These are phyloP conservation scores for Eudorina sp. DNA, from an alignment of 139 green algal genomes.

Conservation along the genomic window DNA sequence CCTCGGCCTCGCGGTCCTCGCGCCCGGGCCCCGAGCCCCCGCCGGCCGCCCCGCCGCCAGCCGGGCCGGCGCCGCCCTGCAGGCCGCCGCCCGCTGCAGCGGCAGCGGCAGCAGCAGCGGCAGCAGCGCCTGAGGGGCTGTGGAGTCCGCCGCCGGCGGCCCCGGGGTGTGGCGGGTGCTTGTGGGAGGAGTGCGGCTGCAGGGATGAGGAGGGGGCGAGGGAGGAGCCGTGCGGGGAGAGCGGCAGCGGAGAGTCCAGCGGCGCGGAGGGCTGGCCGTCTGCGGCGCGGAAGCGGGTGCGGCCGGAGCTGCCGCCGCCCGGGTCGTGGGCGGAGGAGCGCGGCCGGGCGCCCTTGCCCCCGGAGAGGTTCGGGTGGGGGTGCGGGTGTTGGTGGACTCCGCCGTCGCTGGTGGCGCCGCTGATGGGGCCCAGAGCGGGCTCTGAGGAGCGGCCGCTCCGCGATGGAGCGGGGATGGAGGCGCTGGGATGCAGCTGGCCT, in stretches of 20 bases:
- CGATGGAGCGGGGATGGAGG: background rate
- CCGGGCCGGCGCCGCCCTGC: background rate
- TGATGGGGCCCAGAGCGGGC: background rate
- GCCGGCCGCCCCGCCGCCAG: background rate
- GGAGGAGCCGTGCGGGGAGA: background rate
- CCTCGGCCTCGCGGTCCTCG: constrained; percentile 60
- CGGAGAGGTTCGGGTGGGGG: background rate
- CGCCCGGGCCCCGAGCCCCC: background rate
- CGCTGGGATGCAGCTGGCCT: background rate
- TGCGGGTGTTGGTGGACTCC: background rate
- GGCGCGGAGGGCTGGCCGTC: background rate
- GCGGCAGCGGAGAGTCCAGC: background rate
- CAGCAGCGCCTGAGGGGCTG: background rate
- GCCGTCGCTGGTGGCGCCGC: background rate
- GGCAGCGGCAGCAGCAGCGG: background rate
- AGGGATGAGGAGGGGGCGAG: background rate
- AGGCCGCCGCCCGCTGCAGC: background rate
- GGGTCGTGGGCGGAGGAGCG: background rate
- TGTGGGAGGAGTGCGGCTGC: constrained; percentile 3
- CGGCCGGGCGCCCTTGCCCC: background rate
- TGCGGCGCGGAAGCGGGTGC: background rate
- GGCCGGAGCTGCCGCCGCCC: background rate
- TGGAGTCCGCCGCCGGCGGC: background rate
- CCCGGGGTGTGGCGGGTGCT: background rate
- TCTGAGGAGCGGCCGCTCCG: background rate